Evolutionary conservation across 805 yeast species (phyloP), one percentile per base, ranked within the genome.

Genomic region (Yamadazyma paraphyllophila): DNA sequence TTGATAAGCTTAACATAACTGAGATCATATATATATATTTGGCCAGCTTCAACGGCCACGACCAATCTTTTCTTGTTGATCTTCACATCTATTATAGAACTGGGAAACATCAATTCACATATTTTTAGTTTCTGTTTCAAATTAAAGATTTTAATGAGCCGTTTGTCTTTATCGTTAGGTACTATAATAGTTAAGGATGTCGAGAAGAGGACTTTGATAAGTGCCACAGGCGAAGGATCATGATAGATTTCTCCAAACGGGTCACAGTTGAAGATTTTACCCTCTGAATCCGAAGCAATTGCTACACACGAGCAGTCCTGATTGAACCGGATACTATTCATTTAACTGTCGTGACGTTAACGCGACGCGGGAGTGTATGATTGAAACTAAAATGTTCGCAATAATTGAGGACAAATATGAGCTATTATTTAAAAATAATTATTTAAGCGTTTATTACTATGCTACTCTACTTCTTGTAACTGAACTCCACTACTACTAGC

Each of bases 21-120:
- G 50, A 92, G 84, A 63, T 92, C 97, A 67, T 92, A 94, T 39
- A 92, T 80, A 61, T 82, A 87, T 8, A 94, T 80, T 63, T 91
- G 96, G 49, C 88, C 92, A 41, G 80, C 73, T 47, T 69, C 67
- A 43, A 92, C 69, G 5, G 87, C 80, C 13, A 91, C 94, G 27
- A 88, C 76, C 52, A 92, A 73, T 37, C 97, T 70, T 55, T 86
- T 85, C 36, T 97, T 76, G 64, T 92, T 94, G 67, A 92, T 76
- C 54, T 80, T 81, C 29, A 92, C 84, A 41, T 80, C 80, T 24
- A 85, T 68, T 2, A 92, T 83, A 7, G 82, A 70, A 3, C 88
- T 80, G 1, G 96, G 92, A 63, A 90, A 94, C 0, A 92, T 80
- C 54, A 92, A 70, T 59, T 92, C 98, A 65, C 98, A 92, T 14